These are phyloP conservation scores for Cladochytrium replicatum DNA, from an alignment of 192 early-diverging fungal species.

Conservation along the genomic window DNA sequence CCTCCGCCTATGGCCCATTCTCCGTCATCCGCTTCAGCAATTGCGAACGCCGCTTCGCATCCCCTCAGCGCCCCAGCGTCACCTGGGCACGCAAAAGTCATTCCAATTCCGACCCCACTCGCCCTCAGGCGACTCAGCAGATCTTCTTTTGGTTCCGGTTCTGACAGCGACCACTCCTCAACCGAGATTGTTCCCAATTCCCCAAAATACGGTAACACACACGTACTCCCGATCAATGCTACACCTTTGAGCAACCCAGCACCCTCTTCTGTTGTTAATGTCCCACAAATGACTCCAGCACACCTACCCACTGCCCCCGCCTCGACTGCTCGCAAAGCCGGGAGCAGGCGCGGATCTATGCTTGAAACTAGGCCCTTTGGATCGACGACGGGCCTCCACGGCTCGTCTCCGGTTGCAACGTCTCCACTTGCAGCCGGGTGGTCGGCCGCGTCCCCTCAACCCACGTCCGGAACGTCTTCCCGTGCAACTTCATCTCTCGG, in stretches of 20 bases:
- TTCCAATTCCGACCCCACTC: background rate
- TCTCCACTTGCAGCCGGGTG: no score
- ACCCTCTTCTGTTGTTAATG: conserved; percentile 2
- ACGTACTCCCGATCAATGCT: conserved; percentile 2
- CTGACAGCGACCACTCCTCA: background rate
- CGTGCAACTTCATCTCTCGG: no score
- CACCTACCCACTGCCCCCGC: conserved; percentile 5
- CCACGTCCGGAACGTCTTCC: no score
- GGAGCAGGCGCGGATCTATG: no score
- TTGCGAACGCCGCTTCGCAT: background rate
- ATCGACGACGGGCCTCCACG: no score
- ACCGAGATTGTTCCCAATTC: background rate
- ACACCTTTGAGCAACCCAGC: background rate
- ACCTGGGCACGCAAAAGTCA: conserved; percentile 7
- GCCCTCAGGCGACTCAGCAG: conserved; percentile 8
- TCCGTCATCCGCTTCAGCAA: conserved; percentile 12
- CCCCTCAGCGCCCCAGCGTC: background rate
- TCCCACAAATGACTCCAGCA: background rate
- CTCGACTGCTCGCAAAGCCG: no score
- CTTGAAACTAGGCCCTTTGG: no score
- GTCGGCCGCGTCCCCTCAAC: no score
- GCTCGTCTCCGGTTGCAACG: no score
- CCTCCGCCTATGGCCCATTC: conserved; percentile 15
- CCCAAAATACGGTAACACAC: no score
- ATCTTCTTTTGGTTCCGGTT: conserved; percentile 5